Percentiles rank a stretch among this genome's conserved stretches.
These are phyloP conservation scores for Pyrenula aspistea DNA, from an alignment of 495 filamentous ascomycete genomes.

Conservation along the genomic window DNA sequence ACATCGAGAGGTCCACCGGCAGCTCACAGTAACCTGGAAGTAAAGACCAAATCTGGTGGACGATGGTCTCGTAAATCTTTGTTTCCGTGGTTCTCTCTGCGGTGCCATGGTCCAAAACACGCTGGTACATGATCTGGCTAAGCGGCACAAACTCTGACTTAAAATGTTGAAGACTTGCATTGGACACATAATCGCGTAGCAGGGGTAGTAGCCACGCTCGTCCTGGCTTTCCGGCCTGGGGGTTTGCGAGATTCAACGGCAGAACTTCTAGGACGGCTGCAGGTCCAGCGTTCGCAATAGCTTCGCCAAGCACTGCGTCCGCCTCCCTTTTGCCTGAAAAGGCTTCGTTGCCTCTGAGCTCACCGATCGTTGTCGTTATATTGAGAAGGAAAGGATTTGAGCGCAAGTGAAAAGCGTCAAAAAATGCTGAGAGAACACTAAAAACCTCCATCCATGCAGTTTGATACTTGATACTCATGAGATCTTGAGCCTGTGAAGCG, in stretches of 20 bases:
- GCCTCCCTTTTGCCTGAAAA: conserved; percentile 94
- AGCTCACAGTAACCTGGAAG: conserved; percentile 94
- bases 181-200: conserved; percentile 70
- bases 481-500: conserved; percentile 48
- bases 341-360: conserved; percentile 75
- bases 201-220: conserved; percentile 92
- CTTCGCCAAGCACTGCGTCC: conserved; percentile 75
- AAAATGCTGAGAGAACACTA: conserved; percentile 75
- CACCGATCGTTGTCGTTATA: conserved; percentile 66
- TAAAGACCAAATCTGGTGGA: conserved; percentile 89
- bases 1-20: conserved; percentile 62
- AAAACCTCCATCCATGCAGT: conserved; percentile 93
- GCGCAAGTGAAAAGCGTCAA: conserved; percentile 77
- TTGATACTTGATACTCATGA: conserved; percentile 84
- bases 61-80: conserved; percentile 94
- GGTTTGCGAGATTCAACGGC: conserved; percentile 71
- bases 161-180: conserved; percentile 80
- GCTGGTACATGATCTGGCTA: conserved; percentile 82
- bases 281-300: conserved; percentile 80
- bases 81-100: conserved; percentile 82
- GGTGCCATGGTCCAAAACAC: conserved; percentile 63
- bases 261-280: conserved; percentile 66
- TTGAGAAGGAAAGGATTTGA: conserved; percentile 62
- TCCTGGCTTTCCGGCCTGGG: conserved; percentile 63
- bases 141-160: conserved; percentile 73